Percentiles rank a stretch among this genome's conserved stretches.
Conservation (phyloP, 345 rosid genomes). For the Bruguiera sexangula region DNA sequence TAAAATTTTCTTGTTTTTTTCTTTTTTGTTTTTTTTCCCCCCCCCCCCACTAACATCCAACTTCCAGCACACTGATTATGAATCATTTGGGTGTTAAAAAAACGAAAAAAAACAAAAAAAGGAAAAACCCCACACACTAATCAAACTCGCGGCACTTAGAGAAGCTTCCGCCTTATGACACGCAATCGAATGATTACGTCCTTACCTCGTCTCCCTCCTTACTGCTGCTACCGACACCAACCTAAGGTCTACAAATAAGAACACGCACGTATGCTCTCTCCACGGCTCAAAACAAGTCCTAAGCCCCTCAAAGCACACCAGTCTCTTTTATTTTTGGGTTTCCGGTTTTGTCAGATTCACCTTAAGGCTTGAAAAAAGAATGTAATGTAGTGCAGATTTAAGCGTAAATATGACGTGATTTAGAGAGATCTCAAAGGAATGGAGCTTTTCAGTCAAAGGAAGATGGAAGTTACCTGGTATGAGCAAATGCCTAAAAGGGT, state of each 20-base stretch:
- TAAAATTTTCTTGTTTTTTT: too few species aligned
- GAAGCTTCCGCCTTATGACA: not conserved
- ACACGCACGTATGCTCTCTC: too few species aligned
- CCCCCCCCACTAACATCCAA: too few species aligned
- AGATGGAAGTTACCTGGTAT: not conserved
- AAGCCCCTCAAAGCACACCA: too few species aligned
- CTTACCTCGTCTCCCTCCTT: not conserved
- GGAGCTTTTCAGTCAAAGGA: not conserved
- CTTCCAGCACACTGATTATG: too few species aligned
- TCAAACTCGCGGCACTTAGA: too few species aligned
- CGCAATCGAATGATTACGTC: not conserved
- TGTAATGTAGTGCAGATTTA: not conserved
- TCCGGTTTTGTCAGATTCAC: constrained; percentile 5
- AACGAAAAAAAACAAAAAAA: too few species aligned
- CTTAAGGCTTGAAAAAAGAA: constrained; percentile 29
- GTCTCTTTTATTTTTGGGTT: not conserved
- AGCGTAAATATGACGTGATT: not conserved
- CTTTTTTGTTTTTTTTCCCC: too few species aligned
- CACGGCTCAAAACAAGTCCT: too few species aligned
- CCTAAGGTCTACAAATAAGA: too few species aligned
- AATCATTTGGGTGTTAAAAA: too few species aligned
- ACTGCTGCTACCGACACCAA: not conserved
- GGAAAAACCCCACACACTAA: too few species aligned
- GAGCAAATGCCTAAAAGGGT: not conserved
- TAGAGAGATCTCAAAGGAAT: not conserved